phyloP scores from a whole-genome alignment of 257 asterid genomes.

The Solanum corneliomulleri region DNA sequence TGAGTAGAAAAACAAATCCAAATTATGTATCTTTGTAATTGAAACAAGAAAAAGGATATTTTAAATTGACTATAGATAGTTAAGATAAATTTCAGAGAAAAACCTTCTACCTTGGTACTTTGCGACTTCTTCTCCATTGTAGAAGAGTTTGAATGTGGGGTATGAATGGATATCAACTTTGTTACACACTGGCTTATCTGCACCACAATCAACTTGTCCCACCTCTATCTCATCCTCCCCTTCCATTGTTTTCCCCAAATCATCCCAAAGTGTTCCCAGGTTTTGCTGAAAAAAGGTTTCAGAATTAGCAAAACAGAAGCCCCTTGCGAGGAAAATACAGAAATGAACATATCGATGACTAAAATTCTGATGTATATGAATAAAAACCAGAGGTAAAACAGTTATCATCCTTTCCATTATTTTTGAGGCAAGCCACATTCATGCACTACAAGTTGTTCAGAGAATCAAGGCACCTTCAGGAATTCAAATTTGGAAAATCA shows the following conservation, averaged over 20 bases:
- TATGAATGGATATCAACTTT: constrained; percentile 93
- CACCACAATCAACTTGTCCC: constrained; percentile 87
- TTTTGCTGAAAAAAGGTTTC: constrained; percentile 46
- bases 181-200: constrained; percentile 62
- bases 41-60: neutral
- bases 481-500: neutral
- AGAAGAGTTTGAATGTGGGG: constrained; percentile 92
- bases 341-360: neutral
- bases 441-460: neutral
- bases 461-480: neutral
- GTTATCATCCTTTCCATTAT: neutral
- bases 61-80: neutral
- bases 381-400: neutral
- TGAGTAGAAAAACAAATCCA: neutral
- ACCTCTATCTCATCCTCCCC: constrained; percentile 94
- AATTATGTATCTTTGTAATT: neutral
- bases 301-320: neutral
- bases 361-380: neutral
- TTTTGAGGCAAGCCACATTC: neutral
- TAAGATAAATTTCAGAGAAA: neutral
- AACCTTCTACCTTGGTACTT: constrained; percentile 64
- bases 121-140: constrained; percentile 81
- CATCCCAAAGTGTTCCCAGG: constrained; percentile 94
- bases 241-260: constrained; percentile 87
- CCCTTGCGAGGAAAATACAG: neutral